Evolutionary conservation across 208 protist genomes (phyloP), one percentile per base, ranked within the genome.

Genomic region (Angomonas desouzai): DNA sequence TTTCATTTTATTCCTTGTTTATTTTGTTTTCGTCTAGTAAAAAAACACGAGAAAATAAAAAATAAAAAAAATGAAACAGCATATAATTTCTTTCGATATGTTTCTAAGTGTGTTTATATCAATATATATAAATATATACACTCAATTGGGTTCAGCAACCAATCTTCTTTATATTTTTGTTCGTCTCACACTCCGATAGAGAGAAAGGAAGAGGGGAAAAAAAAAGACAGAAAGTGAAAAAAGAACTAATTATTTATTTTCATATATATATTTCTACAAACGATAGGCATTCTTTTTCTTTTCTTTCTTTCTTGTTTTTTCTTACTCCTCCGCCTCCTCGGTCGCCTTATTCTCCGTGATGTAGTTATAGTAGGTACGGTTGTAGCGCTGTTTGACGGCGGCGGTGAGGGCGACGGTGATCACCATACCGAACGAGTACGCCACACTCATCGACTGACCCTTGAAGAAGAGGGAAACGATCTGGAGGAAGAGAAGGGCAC

Each of bases 391-490:
- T 57, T 83, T 86, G 49, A 94, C 84, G 9, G 72, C 70, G 0
- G 81, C 81, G 36, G 76, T 77, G 13, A 94, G 68, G 10, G 78
- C 82, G 16, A 94, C 73, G 1, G 80, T 76, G n/a, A 91, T 57
- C 28, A 77, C 79, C 84, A 94, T 94, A 48, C 87, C 87, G 36
- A 88, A 82, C 2, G 87, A 88, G 66, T 91, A 94, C 22, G 88
- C 88, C 16, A 89, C 72, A 55, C 79, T 91, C 85, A 94, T 89
- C 13, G 74, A 85, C 69, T 94, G 76, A 0, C 79, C 83, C 0
- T 45, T 60, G 68, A 89, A 92, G 53, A 87, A 76, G 30, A 72
- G 67, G 1, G 83, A 89, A 13, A 94, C 79, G 10, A 91, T 64
- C 70, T 94, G 85, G 55, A 91, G 91, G 65, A 94, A 88, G 3